Base-by-base conservation (phyloP, 805 yeast species). In the Candida odintsovae region DNA sequence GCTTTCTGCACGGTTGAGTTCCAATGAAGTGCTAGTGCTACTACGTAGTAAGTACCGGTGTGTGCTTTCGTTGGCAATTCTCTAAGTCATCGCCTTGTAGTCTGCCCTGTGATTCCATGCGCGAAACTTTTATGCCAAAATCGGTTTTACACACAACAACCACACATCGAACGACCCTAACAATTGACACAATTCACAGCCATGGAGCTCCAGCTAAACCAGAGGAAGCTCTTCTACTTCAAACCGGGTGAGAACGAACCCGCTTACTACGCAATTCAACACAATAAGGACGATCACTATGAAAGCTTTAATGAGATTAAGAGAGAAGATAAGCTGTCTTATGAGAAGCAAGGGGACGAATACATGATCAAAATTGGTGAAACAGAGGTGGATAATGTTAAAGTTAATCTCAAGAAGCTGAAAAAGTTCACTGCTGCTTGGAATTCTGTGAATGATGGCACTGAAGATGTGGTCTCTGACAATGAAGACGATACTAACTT, bases 181-280 rank as follows among this genome's bases (percentile, higher is more conserved):
- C 12, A 4, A 25, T 7, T 3, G 3, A 33, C 20, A 7, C 18
- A 16, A 33, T 33, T 9, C 11, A 10, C 18, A 6, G 4, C 2
- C 3, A 33, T 33, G 59, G 50, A 52, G 10, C 40, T 58, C 12
- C 44, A 40, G 20, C 47, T 59, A 10, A 47, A 41, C 18, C 40
- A 43, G 10, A 43, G 55, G 13, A 49, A 43, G 15, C 33, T 61
- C 15, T 51, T 55, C 53, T 58, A 57, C 40, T 60, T 60, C 51
- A 61, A 64, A 4, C 59, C 62, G 1, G 64, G 61, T 16, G 56
- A 51, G 10, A 51, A 41, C 1, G 57, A 58, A 4, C 64, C 59
- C 40, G 50, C 65, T 1, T 50, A 63, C 19, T 61, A 61, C 39
- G 61, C 62, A 4, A 42, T 60, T 2, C 58, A 50, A 38, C 40